Evolutionary conservation across 148 eudicot species (phyloP), one percentile per base, ranked within the genome.

Genomic region (Beta vulgaris): DNA sequence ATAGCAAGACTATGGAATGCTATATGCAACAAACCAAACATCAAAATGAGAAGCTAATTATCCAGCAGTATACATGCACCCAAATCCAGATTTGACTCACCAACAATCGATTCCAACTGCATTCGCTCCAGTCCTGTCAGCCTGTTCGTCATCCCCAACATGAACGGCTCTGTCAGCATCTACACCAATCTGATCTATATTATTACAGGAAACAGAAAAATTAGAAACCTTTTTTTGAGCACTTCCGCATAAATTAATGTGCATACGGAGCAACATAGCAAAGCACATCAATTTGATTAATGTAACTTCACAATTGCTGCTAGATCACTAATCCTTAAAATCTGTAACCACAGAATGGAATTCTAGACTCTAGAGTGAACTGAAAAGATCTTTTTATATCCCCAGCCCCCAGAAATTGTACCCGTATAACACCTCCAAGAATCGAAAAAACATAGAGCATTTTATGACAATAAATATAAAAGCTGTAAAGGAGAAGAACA

Each of bases 71-170:
- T 35, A 42, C 13, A 36, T 4, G 42, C 31, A 46, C 26, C 42
- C 42, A 35, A 26, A 68, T 37, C 7, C 19, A 70, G 49, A 77
- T 15, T n/a, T 12, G 11, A 81, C 88, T 83, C 81, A 91, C 98
- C 98, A 95, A 79, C 98, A 92, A 60, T 85, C 73, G 29, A 95
- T 85, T 74, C 97, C 98, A 82, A 85, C 82, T 31, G 90, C 87
- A 86, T 88, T 86, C 71, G 98, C 97, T 51, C 98, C 98, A 35
- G 32, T 84, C 80, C 84, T 95, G 76, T 95, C 98, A 73, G 97
- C 90, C 80, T 75, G 84, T 75, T 82, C 72, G 76, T 95, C 98
- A 71, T 95, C 98, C 51, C 98, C 98, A 63, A 95, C 96, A 81
- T 95, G 97, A 49, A 92, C 83, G 25, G 91, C 87, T 81, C 78